Base-by-base conservation (phyloP, 75 land plant genomes). In the Picea glauca region DNA sequence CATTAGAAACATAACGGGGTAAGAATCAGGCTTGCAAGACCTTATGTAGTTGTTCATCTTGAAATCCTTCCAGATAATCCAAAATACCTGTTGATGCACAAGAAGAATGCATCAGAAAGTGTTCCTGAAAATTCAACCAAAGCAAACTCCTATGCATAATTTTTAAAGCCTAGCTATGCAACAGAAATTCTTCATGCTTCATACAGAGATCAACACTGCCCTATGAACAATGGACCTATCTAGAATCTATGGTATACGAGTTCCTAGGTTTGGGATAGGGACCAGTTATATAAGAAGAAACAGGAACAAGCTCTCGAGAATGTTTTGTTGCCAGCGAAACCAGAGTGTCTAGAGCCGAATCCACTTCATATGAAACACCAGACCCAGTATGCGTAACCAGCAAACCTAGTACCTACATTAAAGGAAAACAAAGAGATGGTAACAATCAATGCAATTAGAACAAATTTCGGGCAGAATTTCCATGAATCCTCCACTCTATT, bases 21-120 rank as follows among this genome's bases (percentile, higher is more conserved):
- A 26, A 78, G 79, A 67, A 50, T 40, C 75, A 18, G 18, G 70
- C 75, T 2, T 38, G 75, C 15, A 26, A 62, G 54, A 93, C 98
- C 94, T 90, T 90, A 70, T 89, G 91, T 21, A 95, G 84, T 79
- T 88, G 91, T 38, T 84, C 81, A 60, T 86, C 85, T 78, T 81
- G 84, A 84, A 93, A 91, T n/a, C 94, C 90, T 82, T 95, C 98
- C 83, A 95, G 72, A 76, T 90, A 95, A 78, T 95, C 98, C 83
- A 95, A 78, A 33, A 95, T 82, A 50, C 96, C 98, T 95, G 85
- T 54, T 67, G 15, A 40, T 13, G 18, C 21, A 33, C 59, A 46
- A 75, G 14, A 70, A n/a, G 54, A 40, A 70, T n/a, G 21, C 74
- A 43, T 46, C 20, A 70, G 54, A 43, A 70, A 8, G 40, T 43